These are phyloP conservation scores for Canavalia ensiformis DNA, from an alignment of 306 rosid genomes.

Conservation along the genomic window DNA sequence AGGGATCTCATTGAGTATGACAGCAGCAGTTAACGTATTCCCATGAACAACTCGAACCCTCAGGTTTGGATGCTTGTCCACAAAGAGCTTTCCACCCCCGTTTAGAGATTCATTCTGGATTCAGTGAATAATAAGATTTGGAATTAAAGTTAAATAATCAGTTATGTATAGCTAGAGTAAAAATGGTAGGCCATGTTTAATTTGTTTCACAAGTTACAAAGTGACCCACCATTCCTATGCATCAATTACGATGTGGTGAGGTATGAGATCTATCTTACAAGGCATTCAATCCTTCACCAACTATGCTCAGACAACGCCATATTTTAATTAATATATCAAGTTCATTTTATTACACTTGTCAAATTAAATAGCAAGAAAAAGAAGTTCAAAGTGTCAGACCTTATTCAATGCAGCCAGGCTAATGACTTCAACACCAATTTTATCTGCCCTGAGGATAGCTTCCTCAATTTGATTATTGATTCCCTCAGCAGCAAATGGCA, in stretches of 20 bases:
- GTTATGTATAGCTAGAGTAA: neutral
- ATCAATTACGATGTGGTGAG: constrained; percentile 40
- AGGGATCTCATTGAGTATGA: constrained; percentile 84
- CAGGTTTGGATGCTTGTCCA: constrained; percentile 89
- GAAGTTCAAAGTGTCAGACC: constrained; percentile 60
- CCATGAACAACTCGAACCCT: constrained; percentile 97
- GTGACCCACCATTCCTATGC: constrained; percentile 26
- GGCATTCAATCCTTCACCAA: constrained; percentile 52
- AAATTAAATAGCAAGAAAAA: constrained; percentile 2
- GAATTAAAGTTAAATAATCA: neutral
- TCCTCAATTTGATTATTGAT: constrained; percentile 88
- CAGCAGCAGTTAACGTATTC: constrained; percentile 96
- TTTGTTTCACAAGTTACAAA: neutral
- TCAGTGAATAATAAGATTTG: constrained; percentile 17
- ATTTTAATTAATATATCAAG: constrained; percentile 31
- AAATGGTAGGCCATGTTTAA: constrained; percentile 18
- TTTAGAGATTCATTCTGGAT: constrained; percentile 89
- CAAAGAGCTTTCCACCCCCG: constrained; percentile 96
- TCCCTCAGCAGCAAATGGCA: constrained; percentile 90
- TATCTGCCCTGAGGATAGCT: constrained; percentile 90
- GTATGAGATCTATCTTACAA: constrained; percentile 1
- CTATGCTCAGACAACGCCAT: constrained; percentile 48
- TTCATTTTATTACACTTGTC: neutral
- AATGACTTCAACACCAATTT: constrained; percentile 86
- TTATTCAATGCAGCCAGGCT: constrained; percentile 97